A percentile compares a stretch with the other conserved stretches of the same genome.
phyloP scores from a whole-genome alignment of 2,329 filamentous ascomycete species.

The Fusarium solani-melongenae region DNA sequence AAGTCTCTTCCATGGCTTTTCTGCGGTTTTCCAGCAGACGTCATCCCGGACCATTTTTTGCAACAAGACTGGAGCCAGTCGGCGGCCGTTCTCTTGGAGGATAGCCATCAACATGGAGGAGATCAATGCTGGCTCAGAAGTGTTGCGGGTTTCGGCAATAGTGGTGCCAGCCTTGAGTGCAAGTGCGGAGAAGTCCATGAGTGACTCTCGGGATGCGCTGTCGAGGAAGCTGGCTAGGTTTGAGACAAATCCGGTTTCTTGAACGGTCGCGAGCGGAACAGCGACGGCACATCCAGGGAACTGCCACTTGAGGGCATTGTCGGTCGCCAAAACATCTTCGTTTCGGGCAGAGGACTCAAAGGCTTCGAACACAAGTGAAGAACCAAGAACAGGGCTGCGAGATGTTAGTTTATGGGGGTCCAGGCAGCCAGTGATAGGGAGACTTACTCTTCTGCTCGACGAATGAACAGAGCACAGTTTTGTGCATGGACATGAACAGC shows the following conservation, averaged over 20 bases:
- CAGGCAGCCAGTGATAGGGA: not conserved
- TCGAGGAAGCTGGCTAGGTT: slow-evolving; percentile 65
- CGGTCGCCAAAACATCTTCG: slow-evolving; percentile 61
- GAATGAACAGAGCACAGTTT: slow-evolving; percentile 48
- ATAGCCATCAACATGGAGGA: slow-evolving; percentile 70
- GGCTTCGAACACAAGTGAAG: slow-evolving; percentile 58
- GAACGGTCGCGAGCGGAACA: slow-evolving; percentile 51
- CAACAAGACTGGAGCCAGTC: slow-evolving; percentile 52
- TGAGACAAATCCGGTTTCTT: slow-evolving; percentile 36
- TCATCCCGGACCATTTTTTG: slow-evolving; percentile 72
- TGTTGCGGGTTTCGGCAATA: slow-evolving; percentile 68
- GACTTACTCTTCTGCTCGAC: slow-evolving; percentile 42
- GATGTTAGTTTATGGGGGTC: not conserved
- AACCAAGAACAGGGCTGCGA: slow-evolving; percentile 37
- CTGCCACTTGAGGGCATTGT: slow-evolving; percentile 65
- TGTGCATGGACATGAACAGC: slow-evolving; percentile 40
- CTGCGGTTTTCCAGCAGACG: slow-evolving; percentile 61
- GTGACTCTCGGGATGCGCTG: slow-evolving; percentile 63
- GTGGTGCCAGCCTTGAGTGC: slow-evolving; percentile 62
- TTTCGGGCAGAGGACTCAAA: slow-evolving; percentile 70
- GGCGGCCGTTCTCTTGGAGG: slow-evolving; percentile 65
- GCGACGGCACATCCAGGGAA: slow-evolving; percentile 68
- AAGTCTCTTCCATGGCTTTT: slow-evolving; percentile 71
- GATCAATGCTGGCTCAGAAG: slow-evolving; percentile 67
- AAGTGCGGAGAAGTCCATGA: slow-evolving; percentile 64